Percentiles rank a stretch among this genome's conserved stretches.
These are phyloP conservation scores for Coccomyxa sp. DNA, from an alignment of 139 green algal species.

Conservation along the genomic window DNA sequence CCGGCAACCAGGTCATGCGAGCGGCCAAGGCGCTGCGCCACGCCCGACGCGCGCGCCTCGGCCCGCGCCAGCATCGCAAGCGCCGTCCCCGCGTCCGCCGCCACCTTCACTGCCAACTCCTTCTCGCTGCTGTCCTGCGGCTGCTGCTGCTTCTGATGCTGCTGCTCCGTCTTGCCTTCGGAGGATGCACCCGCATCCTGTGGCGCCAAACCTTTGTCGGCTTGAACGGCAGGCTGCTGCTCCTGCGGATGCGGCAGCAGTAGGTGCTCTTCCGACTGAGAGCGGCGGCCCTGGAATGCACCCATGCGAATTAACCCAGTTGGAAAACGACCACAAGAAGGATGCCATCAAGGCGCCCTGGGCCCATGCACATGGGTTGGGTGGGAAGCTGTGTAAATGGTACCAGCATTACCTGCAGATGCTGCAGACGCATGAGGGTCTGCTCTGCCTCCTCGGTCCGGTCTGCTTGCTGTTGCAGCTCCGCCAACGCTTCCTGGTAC, in stretches of 20 bases:
- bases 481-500: background rate
- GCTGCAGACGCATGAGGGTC: background rate
- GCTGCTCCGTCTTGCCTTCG: background rate
- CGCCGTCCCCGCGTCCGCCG: background rate
- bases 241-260: background rate
- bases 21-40: background rate
- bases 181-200: background rate
- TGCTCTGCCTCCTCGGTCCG: background rate
- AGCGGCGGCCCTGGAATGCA: background rate
- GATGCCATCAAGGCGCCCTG: background rate
- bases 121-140: background rate
- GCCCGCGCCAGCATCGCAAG: background rate
- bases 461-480: background rate
- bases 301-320: no score
- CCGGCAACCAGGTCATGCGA: background rate
- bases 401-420: background rate
- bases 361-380: background rate
- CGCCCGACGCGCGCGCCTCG: background rate
- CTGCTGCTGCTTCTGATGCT: background rate
- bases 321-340: no score
- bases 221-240: background rate
- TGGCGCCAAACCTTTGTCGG: no score
- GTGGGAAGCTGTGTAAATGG: background rate
- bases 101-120: background rate
- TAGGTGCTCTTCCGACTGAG: background rate